Base-by-base conservation (phyloP, 2,329 filamentous ascomycete species). In the Metarhizium album region DNA sequence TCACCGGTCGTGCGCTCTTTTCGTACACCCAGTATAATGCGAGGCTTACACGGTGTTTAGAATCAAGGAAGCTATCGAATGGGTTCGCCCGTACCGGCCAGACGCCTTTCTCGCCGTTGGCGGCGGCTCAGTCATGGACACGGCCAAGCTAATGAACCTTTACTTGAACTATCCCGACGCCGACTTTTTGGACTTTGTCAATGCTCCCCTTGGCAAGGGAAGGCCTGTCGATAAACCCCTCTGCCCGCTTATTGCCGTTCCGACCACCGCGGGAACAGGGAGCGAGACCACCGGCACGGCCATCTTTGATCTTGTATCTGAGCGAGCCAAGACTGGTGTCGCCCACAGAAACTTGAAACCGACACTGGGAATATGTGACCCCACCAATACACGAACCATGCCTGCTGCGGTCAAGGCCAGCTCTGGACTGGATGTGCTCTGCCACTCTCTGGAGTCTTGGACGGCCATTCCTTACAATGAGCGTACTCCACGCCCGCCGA, bases 131-230 rank as follows among this genome's bases (percentile, higher is more conserved):
- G 93, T 97, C 57, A 98, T 98, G 58, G 93, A 98, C 69, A 98
- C 93, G 1, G 91, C 93, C 50, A 98, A 98, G 70, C 77, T 98
- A 51, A 97, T 98, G 90, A 98, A 98, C 64, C 78, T 98, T 0
- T 97, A 97, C 71, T 87, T 84, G 1, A 84, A 82, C 55, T 96
- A 90, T 64, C 90, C 90, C 0, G 86, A 96, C 7, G 91, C 91
- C 33, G 87, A 93, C 59, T 96, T 98, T 64, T 76, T 97, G 35
- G 91, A 98, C 74, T 98, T 98, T 56, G 93, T 98, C 67, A 97
- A 97, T 63, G 91, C 91, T 0, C 93, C 93, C 0, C 73, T 97
- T 0, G 93, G 93, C 53, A 89, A 86, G 55, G 93, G 93, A 3
- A 70, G 79, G n/a, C 87, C 87, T 0, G 83, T 93, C 49, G 79